These are phyloP conservation scores for Chamaecrista fasciculata DNA, from an alignment of 306 rosid genomes.

Conservation along the genomic window DNA sequence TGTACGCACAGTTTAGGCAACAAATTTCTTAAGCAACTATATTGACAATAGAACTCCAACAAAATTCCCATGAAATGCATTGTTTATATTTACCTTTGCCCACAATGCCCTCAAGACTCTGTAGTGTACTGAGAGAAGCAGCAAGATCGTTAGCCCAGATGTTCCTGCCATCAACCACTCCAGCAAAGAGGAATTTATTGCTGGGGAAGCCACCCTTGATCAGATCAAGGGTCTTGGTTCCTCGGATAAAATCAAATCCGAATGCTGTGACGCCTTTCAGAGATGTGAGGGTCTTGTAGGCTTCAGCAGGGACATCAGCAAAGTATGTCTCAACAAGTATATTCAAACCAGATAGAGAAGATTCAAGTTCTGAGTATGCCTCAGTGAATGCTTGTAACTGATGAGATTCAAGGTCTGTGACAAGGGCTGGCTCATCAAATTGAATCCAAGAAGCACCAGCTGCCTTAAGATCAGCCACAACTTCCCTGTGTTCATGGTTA, in stretches of 20 bases:
- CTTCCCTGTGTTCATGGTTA: constrained; percentile 60
- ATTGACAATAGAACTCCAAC: background rate
- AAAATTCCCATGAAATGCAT: constrained; percentile 22
- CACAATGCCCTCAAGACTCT: constrained; percentile 60
- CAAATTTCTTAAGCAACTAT: background rate
- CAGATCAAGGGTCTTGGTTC: constrained; percentile 65
- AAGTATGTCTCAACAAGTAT: constrained; percentile 85
- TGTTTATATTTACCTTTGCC: constrained; percentile 63
- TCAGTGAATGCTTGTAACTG: constrained; percentile 69
- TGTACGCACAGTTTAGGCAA: constrained; percentile 26
- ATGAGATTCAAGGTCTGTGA: constrained; percentile 77
- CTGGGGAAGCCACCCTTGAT: constrained; percentile 71
- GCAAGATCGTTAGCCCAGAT: constrained; percentile 91
- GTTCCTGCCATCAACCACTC: constrained; percentile 94
- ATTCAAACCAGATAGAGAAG: constrained; percentile 64
- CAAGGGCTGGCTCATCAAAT: constrained; percentile 88
- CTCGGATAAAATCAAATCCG: constrained; percentile 90
- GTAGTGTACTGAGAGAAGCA: constrained; percentile 56
- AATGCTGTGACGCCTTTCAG: constrained; percentile 72
- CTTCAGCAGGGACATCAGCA: constrained; percentile 78
- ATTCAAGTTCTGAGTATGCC: constrained; percentile 67
- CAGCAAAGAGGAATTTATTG: constrained; percentile 80
- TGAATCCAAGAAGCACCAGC: constrained; percentile 92
- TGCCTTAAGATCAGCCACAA: constrained; percentile 81
- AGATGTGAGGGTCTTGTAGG: constrained; percentile 73